phyloP scores from a whole-genome alignment of 2,329 filamentous ascomycete genomes.

The Onygenales sp. region DNA sequence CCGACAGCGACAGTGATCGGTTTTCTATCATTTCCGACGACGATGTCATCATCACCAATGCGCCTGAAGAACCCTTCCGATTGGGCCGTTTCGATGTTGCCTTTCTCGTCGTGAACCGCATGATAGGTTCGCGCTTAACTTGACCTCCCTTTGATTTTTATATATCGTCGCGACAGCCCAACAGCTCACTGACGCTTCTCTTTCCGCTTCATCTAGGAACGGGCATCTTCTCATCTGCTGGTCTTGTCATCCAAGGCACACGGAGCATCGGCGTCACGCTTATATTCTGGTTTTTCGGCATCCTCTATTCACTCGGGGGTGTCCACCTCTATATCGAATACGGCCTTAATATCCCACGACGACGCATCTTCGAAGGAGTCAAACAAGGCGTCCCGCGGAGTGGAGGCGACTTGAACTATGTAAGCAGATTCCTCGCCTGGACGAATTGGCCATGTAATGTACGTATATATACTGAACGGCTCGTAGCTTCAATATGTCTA shows the following conservation, averaged over 20 bases:
- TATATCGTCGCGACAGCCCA: neutral
- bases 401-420: slow-evolving; percentile 14
- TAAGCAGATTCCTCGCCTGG: neutral
- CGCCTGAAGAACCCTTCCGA: slow-evolving; percentile 9
- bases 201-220: slow-evolving; percentile 6
- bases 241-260: slow-evolving; percentile 8
- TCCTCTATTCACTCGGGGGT: slow-evolving; percentile 9
- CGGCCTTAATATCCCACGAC: slow-evolving; percentile 10
- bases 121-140: slow-evolving; percentile 9
- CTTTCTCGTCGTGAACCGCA: slow-evolving; percentile 12
- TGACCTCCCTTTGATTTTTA: neutral
- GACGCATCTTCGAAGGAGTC: slow-evolving; percentile 1
- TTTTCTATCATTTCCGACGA: neutral
- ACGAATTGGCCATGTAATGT: neutral
- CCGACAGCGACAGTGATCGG: neutral
- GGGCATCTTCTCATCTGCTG: slow-evolving; percentile 12
- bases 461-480: neutral
- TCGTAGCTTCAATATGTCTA: slow-evolving; percentile 16
- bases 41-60: slow-evolving; percentile 3
- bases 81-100: slow-evolving; percentile 9
- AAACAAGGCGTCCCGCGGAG: slow-evolving; percentile 9
- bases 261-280: slow-evolving; percentile 11
- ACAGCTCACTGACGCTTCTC: neutral
- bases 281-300: slow-evolving; percentile 12
- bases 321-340: slow-evolving; percentile 12